Evolutionary conservation across 2,329 filamentous ascomycete species (phyloP), one percentile per base, ranked within the genome.

Genomic region (Hirsutella thompsonii): DNA sequence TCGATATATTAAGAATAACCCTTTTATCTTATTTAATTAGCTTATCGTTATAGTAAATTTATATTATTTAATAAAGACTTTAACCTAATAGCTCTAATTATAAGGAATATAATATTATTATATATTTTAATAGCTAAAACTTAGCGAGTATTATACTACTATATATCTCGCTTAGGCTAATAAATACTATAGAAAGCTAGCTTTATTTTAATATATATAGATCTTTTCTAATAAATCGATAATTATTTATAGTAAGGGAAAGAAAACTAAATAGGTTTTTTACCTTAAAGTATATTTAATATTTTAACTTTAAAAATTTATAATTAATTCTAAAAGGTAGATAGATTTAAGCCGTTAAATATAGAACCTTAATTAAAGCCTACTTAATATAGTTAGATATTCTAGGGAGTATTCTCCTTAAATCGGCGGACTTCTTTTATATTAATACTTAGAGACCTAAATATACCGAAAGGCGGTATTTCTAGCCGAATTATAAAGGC

Each of bases 221-320:
- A 37, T 37, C 8, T 37, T 37, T 16, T 37, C 20, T 5, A n/a
- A 37, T 14, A 14, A 37, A 16, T n/a, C 20, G 3, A 28, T n/a
- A 26, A n/a, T 37, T 16, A n/a, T n/a, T 14, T 14, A 14, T 26
- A n/a, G 20, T 3, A 14, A 37, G 4, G 8, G 13, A 5, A 37
- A 26, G 36, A 37, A 37, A 37, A 28, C 20, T 16, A 37, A 28
- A n/a, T 37, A 18, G 36, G 36, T 37, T 37, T 37, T 37, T 14
- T 37, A 18, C n/a, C 20, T 21, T 3, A 6, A 10, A 2, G 36
- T 37, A 37, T 14, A n/a, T 37, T 5, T 11, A 10, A 8, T 4
- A 3, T 18, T 10, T 20, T 34, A 34, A 37, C 21, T 26, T 37
- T 29, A 26, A 26, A 16, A 13, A 21, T 6, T 40, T 3, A 3